Evolutionary conservation across 148 eudicot genomes (phyloP).

Genomic region (Chenopodium berlandieri): DNA sequence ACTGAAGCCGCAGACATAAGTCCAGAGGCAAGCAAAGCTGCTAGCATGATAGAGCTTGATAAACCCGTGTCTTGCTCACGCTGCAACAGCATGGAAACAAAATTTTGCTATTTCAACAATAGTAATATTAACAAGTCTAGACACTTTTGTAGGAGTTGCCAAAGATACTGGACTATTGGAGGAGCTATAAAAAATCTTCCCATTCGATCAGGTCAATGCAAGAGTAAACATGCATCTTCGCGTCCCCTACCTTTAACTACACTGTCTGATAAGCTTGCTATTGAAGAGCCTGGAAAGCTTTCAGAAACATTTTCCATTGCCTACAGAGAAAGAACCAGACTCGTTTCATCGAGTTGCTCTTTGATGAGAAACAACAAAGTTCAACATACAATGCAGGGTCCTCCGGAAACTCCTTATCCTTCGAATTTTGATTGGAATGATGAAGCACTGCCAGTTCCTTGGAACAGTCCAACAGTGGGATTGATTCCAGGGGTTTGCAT

Average conservation of each 20-base stretch:
- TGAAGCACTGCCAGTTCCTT: not conserved
- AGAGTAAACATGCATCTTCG: not conserved
- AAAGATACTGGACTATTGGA: not conserved
- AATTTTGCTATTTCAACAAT: not conserved
- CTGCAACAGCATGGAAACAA: not conserved
- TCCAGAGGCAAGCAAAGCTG: not conserved
- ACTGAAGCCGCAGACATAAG: not conserved
- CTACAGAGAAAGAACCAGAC: not conserved
- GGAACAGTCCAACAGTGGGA: not conserved
- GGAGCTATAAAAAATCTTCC: not conserved
- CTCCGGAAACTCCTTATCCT: not conserved
- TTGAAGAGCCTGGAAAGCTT: not conserved
- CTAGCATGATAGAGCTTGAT: not conserved
- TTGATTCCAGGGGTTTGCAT: not conserved
- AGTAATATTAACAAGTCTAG: not conserved
- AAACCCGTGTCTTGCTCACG: not conserved
- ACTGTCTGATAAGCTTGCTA: not conserved
- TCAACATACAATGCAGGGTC: not conserved
- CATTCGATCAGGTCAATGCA: not conserved
- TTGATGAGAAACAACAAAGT: not conserved
- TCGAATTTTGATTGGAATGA: not conserved
- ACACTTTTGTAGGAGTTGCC: not conserved
- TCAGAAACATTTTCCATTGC: not conserved
- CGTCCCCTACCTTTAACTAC: not conserved
- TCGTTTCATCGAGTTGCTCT: not conserved